A percentile compares a stretch with the other conserved stretches of the same genome.
These are phyloP conservation scores for Exophiala lecanii-corni DNA, from an alignment of 2,329 filamentous ascomycete species.

Conservation along the genomic window DNA sequence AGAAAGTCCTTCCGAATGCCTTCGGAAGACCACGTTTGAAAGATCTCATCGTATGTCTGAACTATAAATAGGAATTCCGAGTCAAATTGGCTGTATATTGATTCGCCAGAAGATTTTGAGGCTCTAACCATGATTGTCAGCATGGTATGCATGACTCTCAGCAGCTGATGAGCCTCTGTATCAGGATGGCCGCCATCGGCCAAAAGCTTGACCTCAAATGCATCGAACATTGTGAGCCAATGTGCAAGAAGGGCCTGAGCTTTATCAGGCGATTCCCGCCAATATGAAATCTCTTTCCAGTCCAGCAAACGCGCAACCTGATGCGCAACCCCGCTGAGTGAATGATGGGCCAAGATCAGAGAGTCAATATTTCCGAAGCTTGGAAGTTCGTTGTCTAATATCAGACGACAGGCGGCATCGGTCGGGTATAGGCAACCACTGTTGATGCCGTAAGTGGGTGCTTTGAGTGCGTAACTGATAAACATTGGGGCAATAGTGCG, in stretches of 20 bases:
- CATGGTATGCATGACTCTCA: conserved; percentile 17
- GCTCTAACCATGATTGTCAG: conserved; percentile 15
- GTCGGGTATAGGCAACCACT: neutral
- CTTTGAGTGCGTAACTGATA: conserved; percentile 17
- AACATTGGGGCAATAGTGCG: conserved; percentile 15
- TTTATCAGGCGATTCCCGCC: conserved; percentile 4
- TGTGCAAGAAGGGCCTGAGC: conserved; percentile 11
- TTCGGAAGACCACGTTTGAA: conserved; percentile 5
- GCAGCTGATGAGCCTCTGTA: conserved; percentile 4
- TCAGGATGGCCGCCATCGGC: conserved; percentile 3
- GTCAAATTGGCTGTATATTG: conserved; percentile 10
- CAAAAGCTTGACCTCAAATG: conserved; percentile 6
- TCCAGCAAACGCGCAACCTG: conserved; percentile 17
- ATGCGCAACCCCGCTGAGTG: conserved; percentile 15
- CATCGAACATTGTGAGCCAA: conserved; percentile 13
- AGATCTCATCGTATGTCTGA: conserved; percentile 11
- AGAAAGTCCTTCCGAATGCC: conserved; percentile 5
- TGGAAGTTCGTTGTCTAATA: conserved; percentile 8
- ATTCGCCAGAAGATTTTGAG: conserved; percentile 6
- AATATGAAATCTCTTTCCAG: conserved; percentile 2
- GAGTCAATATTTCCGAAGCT: conserved; percentile 8
- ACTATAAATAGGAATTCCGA: conserved; percentile 18
- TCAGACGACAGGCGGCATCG: conserved; percentile 2
- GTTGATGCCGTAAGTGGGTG: conserved; percentile 18
- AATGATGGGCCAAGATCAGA: conserved; percentile 11